Evolutionary conservation across 1,139 yeast species (phyloP), one percentile per base, ranked within the genome.

Genomic region (Candida sp.): DNA sequence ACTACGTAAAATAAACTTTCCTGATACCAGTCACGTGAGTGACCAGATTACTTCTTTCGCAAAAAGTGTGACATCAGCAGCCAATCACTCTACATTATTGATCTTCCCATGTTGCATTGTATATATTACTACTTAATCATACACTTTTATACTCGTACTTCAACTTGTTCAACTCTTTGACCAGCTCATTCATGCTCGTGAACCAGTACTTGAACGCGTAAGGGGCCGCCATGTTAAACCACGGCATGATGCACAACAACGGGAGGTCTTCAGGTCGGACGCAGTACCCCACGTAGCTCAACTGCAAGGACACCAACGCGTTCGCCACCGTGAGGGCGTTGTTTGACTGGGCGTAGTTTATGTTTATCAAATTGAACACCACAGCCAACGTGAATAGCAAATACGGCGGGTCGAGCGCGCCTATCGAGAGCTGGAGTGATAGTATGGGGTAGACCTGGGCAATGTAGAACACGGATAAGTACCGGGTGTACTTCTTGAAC

Each of bases 91-190:
- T 17, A 17, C 17, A 17, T 17, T 17, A 17, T 17, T 17, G 17
- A 17, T 17, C 17, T 17, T 17, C 17, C 17, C 17, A 17, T 17
- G 17, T 17, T 17, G 17, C 17, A 17, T 17, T 17, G 17, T 17
- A 17, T 17, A 17, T 17, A 17, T 17, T 17, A 17, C 17, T 17
- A 17, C 17, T 17, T 5, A 3, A 11, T 41, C 22, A 41, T 17
- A 41, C 43, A 41, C 30, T 41, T 17, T 41, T 41, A 12, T 41
- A 41, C 26, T 41, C 43, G n/a, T 41, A 41, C 30, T 41, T 41
- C 34, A 41, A 41, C 17, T 41, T 31, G n/a, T 41, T 41, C 43
- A 41, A 41, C 23, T 41, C 34, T 28, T 41, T 26, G 22, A 41
- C 43, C 43, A 41, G 34, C 6, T 28, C 25, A 41, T 41, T 31